Conservation (phyloP, 192 early-diverging fungal genomes). For the Linnemannia exigua region DNA sequence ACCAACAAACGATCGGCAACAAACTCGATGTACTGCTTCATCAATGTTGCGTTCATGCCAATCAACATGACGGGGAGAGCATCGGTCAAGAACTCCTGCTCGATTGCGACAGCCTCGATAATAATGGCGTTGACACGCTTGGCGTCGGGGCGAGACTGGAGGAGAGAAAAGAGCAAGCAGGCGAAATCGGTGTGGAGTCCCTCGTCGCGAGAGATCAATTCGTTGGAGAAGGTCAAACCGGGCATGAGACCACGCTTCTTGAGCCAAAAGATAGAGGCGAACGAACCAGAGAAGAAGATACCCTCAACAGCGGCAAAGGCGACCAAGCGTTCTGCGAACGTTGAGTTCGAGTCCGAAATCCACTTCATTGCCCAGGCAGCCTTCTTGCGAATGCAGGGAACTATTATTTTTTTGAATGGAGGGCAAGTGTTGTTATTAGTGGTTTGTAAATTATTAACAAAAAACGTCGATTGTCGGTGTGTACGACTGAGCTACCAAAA, state of each 20-base stretch:
- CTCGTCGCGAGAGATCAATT: conserved; percentile 98
- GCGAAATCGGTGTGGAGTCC: conserved; percentile 98
- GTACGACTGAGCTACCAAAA: not conserved
- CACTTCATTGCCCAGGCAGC: conserved; percentile 98
- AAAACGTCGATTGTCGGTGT: not conserved
- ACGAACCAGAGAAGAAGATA: conserved; percentile 98
- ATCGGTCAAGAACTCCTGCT: conserved; percentile 96
- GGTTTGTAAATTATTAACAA: not conserved
- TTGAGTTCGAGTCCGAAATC: conserved; percentile 84
- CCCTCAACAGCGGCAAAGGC: conserved; percentile 99
- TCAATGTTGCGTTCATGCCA: conserved; percentile 95
- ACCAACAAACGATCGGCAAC: conserved; percentile 96
- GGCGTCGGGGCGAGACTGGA: conserved; percentile 79
- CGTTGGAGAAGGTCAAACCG: conserved; percentile 97
- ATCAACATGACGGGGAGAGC: conserved; percentile 94
- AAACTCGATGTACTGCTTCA: conserved; percentile 99
- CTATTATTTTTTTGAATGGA: conserved; percentile 42
- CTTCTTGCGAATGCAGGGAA: conserved; percentile 96
- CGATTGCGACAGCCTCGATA: conserved; percentile 90
- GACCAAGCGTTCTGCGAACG: conserved; percentile 93
- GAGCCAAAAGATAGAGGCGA: conserved; percentile 99
- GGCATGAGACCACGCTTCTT: conserved; percentile 99
- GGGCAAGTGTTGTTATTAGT: not conserved
- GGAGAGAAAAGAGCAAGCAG: conserved; percentile 89
- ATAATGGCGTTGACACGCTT: conserved; percentile 81